Evolutionary conservation across 202 grass and related monocot species (phyloP).

Genomic region (Saccharum hybrid): DNA sequence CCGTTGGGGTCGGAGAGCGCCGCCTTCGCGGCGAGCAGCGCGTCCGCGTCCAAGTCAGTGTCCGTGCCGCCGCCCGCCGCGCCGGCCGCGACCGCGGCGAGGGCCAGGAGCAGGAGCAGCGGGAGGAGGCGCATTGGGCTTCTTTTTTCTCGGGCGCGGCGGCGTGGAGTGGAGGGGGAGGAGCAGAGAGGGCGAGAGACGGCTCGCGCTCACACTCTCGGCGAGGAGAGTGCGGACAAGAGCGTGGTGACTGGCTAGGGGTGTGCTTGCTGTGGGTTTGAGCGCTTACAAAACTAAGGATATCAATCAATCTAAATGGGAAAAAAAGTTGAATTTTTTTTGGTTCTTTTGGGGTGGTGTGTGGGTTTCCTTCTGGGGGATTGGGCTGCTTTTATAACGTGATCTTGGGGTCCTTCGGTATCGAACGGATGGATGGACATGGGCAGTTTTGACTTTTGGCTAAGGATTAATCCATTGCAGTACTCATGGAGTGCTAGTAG

Average conservation of each 20-base stretch:
- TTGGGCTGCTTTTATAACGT: conserved; percentile 55
- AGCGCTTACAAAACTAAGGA: background rate
- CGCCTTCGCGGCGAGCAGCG: conserved; percentile 77
- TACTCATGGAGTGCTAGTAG: too few relatives aligned
- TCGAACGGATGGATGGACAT: conserved; percentile 4
- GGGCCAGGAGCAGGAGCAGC: conserved; percentile 47
- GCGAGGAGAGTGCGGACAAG: conserved; percentile 44
- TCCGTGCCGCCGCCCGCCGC: conserved; percentile 43
- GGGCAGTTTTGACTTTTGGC: conserved; percentile 31
- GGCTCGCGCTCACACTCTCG: conserved; percentile 26
- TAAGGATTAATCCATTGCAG: background rate
- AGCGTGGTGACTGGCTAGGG: conserved; percentile 18
- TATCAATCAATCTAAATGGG: background rate
- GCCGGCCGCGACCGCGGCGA: conserved; percentile 22
- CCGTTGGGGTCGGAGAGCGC: conserved; percentile 63
- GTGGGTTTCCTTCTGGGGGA: conserved; percentile 46
- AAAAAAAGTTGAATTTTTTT: background rate
- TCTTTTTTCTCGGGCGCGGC: conserved; percentile 12
- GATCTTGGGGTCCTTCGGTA: conserved; percentile 33
- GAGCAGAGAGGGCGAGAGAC: background rate
- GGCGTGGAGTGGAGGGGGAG: conserved; percentile 9
- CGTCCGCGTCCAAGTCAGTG: conserved; percentile 6
- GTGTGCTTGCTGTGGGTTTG: conserved; percentile 28
- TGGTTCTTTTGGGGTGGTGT: conserved; percentile 1
- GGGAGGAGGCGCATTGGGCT: conserved; percentile 52